Base-by-base conservation (phyloP, 441 rosid genomes). In the Populus hybrid region DNA sequence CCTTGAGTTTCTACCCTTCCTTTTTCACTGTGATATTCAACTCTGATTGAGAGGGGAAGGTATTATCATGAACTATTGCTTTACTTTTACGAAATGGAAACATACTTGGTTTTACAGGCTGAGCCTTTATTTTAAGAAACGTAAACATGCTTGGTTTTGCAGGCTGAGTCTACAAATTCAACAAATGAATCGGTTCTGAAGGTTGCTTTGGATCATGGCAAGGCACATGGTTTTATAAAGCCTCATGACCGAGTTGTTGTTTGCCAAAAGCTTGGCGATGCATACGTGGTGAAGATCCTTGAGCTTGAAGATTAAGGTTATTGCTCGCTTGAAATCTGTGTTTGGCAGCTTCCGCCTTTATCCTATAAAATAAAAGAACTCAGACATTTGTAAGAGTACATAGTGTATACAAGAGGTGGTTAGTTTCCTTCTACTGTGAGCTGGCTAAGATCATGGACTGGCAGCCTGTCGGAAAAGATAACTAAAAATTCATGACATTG, bases 191-290 rank as follows among this genome's bases (percentile, higher is more conserved):
- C 97, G 0, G 92, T 94, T 46, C 83, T 94, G 73, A 94, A 91
- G 84, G 95, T 92, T 75, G 98, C 97, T 32, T 88, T 94, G 11
- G 94, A 90, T 83, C 91, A 94, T 66, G 98, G 97, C 59, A 90
- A 89, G 82, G 80, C 85, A 59, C 75, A 86, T 7, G 96, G 96
- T 71, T 79, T 89, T 38, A 78, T 93, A 38, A 91, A 90, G 74
- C 79, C 94, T 0, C 94, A 93, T 65, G 94, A 91, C 69, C 89
- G 93, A 28, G 94, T 92, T 21, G 96, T 94, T 53, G 88, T 94
- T 53, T 92, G 94, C 84, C 96, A 92, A 88, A 94, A 94, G 83
- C 90, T 92, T n/a, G 97, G 96, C 0, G 98, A 94, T 66, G 86
- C 98, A 4, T 87, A 92, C 0, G 97, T 93, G 12, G 97, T 93